A percentile compares a stretch with the other conserved stretches of the same genome.
phyloP scores from a whole-genome alignment of 129 eudicot species.

The Flaveria sonorensis region DNA sequence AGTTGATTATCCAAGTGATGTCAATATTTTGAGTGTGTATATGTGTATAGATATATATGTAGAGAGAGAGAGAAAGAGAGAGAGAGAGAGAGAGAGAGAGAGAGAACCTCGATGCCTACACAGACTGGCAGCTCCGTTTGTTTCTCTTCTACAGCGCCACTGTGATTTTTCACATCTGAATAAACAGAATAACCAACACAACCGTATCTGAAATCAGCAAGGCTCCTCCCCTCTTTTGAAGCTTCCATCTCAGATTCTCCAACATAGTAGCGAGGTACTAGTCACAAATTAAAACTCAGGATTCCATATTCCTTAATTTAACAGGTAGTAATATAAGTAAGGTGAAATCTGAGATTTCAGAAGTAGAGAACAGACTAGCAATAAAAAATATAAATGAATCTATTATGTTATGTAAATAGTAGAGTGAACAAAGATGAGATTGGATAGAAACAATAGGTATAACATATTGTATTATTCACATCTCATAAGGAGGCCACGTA shows the following conservation, averaged over 20 bases:
- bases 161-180: slow-evolving; percentile 54
- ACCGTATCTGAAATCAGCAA: slow-evolving; percentile 77
- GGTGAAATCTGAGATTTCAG: not conserved
- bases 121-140: slow-evolving; percentile 76
- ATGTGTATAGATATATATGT: not conserved
- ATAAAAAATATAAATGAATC: not conserved
- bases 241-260: slow-evolving; percentile 91
- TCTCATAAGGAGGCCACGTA: slow-evolving; percentile 2
- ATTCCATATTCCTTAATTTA: slow-evolving; percentile 10
- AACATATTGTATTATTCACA: not conserved
- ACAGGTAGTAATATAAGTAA: not conserved
- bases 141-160: slow-evolving; percentile 42
- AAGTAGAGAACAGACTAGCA: not conserved
- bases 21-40: not conserved
- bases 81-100: not conserved
- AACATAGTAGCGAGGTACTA: slow-evolving; percentile 74
- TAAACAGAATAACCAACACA: slow-evolving; percentile 93
- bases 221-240: slow-evolving; percentile 75
- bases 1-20: slow-evolving; percentile 9
- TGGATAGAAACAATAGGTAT: not conserved
- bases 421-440: not conserved
- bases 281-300: slow-evolving; percentile 29
- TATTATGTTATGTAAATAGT: not conserved
- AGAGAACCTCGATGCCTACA: slow-evolving; percentile 75
- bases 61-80: not conserved